Base-by-base conservation (phyloP, 352 stramenopile species). In the Phytophthora uliginosa region DNA sequence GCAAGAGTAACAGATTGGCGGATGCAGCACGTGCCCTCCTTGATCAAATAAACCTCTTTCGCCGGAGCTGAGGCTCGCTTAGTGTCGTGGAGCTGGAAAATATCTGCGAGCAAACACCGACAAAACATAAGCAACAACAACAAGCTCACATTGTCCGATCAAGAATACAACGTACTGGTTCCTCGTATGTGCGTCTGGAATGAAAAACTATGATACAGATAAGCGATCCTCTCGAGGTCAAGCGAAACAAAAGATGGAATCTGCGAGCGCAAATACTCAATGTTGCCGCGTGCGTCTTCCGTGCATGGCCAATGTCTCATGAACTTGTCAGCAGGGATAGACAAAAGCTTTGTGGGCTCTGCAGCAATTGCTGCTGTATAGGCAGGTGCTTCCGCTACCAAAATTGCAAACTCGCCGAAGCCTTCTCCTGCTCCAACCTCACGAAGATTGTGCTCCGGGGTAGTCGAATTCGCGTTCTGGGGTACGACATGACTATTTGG, bases 321-420 rank as follows among this genome's bases (percentile, higher is more conserved):
- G 33, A 90, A 93, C 45, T 87, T 64, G 3, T 76, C 63, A 0
- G 71, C 73, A 3, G 85, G 82, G 24, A 93, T 77, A 7, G 85
- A 91, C 45, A 93, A 70, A 22, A 92, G 64, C 12, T 84, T 90
- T 7, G 77, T 81, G 7, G 76, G 63, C 42, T 91, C 85, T 20
- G 85, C 59, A 26, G 83, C 82, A 10, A 89, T 48, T 26, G 85
- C 83, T n/a, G 78, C 58, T 7, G 86, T 69, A 34, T 81, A 66
- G 4, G 69, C 66, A 8, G 69, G 69, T 6, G 73, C 63, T 1
- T 89, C 78, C 12, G 75, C 74, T 5, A 88, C 60, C 38, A 91
- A 80, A 17, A 92, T 77, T 57, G 90, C 80, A 42, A 92, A 90
- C 55, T 92, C 85, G 4, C 85, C 85, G 71, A 92, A 91, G n/a